These are phyloP conservation scores for Mrakiaceae sp. DNA, from an alignment of 1,284 basidiomycete species.

Conservation along the genomic window DNA sequence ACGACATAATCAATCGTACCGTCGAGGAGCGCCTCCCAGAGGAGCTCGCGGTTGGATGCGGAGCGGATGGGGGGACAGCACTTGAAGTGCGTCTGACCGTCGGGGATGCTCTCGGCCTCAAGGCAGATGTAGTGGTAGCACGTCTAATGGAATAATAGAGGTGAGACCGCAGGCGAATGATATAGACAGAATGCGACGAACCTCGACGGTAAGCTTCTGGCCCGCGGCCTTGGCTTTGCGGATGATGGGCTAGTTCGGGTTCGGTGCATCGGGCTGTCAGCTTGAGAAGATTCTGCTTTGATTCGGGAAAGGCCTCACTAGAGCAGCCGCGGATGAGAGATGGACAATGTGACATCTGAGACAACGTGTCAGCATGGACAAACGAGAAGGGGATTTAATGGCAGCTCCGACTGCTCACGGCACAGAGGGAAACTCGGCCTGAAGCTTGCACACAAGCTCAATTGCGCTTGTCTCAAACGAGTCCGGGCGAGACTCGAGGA, in stretches of 20 bases:
- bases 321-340: slow-evolving; percentile 67
- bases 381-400: too few relatives aligned
- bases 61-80: slow-evolving; percentile 89
- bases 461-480: slow-evolving; percentile 66
- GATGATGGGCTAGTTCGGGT: slow-evolving; percentile 42
- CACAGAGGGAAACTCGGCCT: slow-evolving; percentile 50
- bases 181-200: too few relatives aligned
- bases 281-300: too few relatives aligned
- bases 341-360: slow-evolving; percentile 65
- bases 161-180: too few relatives aligned
- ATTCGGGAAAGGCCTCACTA: slow-evolving; percentile 28
- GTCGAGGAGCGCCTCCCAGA: slow-evolving; percentile 61
- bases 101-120: slow-evolving; percentile 40
- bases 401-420: slow-evolving; percentile 35
- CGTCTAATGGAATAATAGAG: slow-evolving; percentile 37
- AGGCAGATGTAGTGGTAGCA: slow-evolving; percentile 82
- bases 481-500: slow-evolving; percentile 69
- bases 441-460: slow-evolving; percentile 55
- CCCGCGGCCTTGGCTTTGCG: slow-evolving; percentile 52
- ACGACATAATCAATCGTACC: slow-evolving; percentile 81
- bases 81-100: slow-evolving; percentile 67
- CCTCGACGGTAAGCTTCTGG: slow-evolving; percentile 58
- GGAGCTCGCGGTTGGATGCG: slow-evolving; percentile 51
- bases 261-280: too few relatives aligned
- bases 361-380: slow-evolving; percentile 24